phyloP scores from a whole-genome alignment of 75 land plant species.

The Cryptomeria japonica region DNA sequence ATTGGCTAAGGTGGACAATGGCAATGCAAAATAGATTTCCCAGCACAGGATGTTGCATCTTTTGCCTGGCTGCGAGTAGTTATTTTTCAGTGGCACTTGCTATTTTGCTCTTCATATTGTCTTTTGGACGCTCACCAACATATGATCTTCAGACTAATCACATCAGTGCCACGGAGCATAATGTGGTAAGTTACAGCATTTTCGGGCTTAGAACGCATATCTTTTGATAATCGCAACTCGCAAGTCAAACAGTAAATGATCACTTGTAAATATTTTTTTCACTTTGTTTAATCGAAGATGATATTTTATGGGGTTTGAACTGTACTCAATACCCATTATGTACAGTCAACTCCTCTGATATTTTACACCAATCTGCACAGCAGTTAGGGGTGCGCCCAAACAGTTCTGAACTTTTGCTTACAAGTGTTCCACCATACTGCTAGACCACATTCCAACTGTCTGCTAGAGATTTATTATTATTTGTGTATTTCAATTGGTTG shows the following conservation, averaged over 20 bases:
- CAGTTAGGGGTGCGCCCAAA: background rate
- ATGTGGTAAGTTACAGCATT: background rate
- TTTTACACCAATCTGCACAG: background rate
- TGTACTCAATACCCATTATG: background rate
- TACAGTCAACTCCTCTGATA: background rate
- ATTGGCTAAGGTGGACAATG: background rate
- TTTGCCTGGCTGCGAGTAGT: background rate
- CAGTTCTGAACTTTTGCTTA: background rate
- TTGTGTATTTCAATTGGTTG: background rate
- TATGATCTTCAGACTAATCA: background rate
- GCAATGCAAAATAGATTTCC: background rate
- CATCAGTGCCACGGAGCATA: background rate
- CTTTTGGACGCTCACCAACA: background rate
- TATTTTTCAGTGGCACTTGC: constrained; percentile 2
- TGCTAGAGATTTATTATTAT: background rate
- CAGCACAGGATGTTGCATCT: background rate
- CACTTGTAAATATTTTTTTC: background rate
- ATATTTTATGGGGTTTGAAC: background rate
- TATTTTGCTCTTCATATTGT: constrained; percentile 1
- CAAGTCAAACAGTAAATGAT: background rate
- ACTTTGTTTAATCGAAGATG: background rate
- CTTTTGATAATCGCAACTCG: too few relatives aligned
- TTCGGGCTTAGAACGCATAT: background rate
- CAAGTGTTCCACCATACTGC: background rate
- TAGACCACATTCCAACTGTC: background rate